Base-by-base conservation (phyloP, 768 basidiomycete genomes). In the Auriscalpium microsporum region DNA sequence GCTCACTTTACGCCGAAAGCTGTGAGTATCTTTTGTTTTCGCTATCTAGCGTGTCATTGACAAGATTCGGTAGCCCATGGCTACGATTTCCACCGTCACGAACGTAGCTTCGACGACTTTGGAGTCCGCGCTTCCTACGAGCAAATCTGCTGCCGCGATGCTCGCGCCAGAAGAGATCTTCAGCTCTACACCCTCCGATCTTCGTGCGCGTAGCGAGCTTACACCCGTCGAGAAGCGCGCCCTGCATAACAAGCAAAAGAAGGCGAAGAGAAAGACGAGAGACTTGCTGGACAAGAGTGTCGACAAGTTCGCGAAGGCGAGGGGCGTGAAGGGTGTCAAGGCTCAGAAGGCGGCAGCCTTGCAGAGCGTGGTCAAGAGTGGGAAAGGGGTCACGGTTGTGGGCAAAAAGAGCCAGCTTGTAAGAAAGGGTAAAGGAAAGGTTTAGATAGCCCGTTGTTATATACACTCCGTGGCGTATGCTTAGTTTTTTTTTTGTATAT, bases 111-210 rank as follows among this genome's bases (percentile, higher is more conserved):
- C 89, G 1, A 79, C 92, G 23, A 78, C 83, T 3, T 69, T 98
- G 61, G 96, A 98, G 69, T 93, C 93, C 1, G 91, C 94, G 0
- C 76, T 99, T 6, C 96, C 95, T 0, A 89, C 90, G 0, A 78
- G 84, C 9, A 82, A 84, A 62, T 84, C 91, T 0, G 73, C 79
- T 0, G 76, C 86, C 2, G 85, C 83, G 4, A 86, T 93, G 77
- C 79, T 99, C 45, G 92, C 96, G 0, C 96, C 96, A 1, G 93
- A 98, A 67, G 96, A 99, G 70, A 73, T 98, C 13, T 87, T 87
- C 62, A 74, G 84, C 0, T 79, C 87, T 0, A 68, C 78, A 3
- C 64, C 80, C 0, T 69, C 78, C 3, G 77, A 79, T 48, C 75
- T 80, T 21, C 82, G 82, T 44, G 78, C 84, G 2, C 78, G 82